Conservation (phyloP, 1,139 yeast genomes). For the Geotrichum fermentans region DNA sequence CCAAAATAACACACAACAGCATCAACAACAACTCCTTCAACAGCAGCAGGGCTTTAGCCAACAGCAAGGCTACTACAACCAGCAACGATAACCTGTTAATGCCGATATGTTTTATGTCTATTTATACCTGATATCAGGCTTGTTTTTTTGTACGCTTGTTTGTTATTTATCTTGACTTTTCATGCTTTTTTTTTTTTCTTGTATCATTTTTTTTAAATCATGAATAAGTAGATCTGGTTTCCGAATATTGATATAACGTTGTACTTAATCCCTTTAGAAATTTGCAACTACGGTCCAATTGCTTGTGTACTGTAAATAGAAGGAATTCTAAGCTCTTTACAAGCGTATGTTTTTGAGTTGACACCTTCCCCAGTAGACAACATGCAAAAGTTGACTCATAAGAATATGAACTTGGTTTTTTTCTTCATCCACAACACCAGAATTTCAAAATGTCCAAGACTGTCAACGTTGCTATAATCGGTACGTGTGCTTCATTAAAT, state of each 20-base stretch:
- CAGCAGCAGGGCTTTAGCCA: neutral
- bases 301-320: no score
- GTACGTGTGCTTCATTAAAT: neutral
- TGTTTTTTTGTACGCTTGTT: slow-evolving; percentile 16
- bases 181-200: slow-evolving; percentile 14
- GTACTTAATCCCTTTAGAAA: no score
- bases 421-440: neutral
- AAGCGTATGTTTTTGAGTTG: no score
- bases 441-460: slow-evolving; percentile 10
- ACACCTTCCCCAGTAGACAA: neutral
- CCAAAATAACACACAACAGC: neutral
- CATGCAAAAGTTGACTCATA: neutral
- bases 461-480: slow-evolving; percentile 16
- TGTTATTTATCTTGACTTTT: slow-evolving; percentile 17
- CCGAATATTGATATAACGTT: no score
- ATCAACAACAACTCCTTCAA: neutral
- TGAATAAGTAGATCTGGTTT: neutral
- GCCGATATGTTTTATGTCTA: neutral
- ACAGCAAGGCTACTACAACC: slow-evolving; percentile 5
- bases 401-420: neutral
- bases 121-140: neutral
- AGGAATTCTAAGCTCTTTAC: no score
- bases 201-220: slow-evolving; percentile 13
- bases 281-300: no score
- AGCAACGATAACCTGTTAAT: slow-evolving; percentile 2